A percentile compares a stretch with the other conserved stretches of the same genome.
Conservation (phyloP, 257 asterid genomes). For the Plantago ovata region DNA sequence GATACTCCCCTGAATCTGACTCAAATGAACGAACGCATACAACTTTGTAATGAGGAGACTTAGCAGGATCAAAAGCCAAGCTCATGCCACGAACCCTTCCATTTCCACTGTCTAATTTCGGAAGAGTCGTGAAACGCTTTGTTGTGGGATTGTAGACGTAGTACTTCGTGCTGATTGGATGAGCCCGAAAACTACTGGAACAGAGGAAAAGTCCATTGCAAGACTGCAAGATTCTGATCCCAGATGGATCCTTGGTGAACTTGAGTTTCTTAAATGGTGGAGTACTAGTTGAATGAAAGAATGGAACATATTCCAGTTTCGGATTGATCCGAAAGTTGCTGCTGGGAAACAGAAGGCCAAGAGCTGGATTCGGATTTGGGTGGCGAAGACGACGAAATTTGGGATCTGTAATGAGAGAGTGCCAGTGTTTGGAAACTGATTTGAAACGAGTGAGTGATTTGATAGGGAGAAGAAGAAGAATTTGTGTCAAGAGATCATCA, state of each 20-base stretch:
- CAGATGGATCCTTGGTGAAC: background rate
- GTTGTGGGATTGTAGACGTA: slow-evolving; percentile 25
- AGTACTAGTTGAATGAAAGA: background rate
- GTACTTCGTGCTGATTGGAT: background rate
- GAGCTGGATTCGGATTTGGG: slow-evolving; percentile 2
- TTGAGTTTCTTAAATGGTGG: background rate
- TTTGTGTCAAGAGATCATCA: slow-evolving; percentile 25
- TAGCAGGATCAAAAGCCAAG: slow-evolving; percentile 32
- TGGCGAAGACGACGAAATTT: slow-evolving; percentile 14
- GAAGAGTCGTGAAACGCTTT: slow-evolving; percentile 13
- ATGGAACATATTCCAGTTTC: background rate
- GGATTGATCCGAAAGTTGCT: background rate
- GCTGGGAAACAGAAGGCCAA: slow-evolving; percentile 5
- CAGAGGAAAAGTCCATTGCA: slow-evolving; percentile 27
- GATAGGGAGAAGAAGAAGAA: slow-evolving; percentile 19
- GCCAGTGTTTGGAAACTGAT: slow-evolving; percentile 28
- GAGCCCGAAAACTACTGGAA: background rate
- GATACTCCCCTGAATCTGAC: background rate
- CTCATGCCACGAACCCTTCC: background rate
- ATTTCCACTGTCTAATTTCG: background rate
- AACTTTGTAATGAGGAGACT: slow-evolving; percentile 26
- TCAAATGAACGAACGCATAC: slow-evolving; percentile 9
- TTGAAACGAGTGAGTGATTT: slow-evolving; percentile 28
- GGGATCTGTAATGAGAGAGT: slow-evolving; percentile 20
- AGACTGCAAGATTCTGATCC: slow-evolving; percentile 17